These are phyloP conservation scores for Plasmodium sp. DNA, from an alignment of 169 alveolate species.

Conservation along the genomic window DNA sequence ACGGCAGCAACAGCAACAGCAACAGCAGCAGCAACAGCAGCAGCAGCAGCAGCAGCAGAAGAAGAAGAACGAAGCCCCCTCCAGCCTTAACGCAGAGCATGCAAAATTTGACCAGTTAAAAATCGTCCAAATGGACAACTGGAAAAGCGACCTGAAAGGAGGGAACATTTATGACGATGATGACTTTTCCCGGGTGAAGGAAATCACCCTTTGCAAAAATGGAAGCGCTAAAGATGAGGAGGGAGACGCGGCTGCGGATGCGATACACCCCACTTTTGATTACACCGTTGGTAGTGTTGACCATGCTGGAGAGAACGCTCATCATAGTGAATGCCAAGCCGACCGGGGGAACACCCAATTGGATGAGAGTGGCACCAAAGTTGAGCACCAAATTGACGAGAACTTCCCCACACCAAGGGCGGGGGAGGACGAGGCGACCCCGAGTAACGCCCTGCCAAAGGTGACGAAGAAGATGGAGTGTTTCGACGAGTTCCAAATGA, in stretches of 20 bases:
- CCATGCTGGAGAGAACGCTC: not conserved
- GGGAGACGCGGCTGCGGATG: not conserved
- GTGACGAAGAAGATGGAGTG: not conserved
- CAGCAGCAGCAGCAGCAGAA: too few relatives aligned
- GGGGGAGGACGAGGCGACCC: not conserved
- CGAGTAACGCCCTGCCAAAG: not conserved
- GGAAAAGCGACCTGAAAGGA: not conserved
- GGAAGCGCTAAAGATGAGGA: not conserved
- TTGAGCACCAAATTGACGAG: not conserved
- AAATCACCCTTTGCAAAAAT: not conserved
- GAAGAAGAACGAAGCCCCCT: not conserved
- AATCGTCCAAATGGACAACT: not conserved
- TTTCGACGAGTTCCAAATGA: conserved; percentile 46
- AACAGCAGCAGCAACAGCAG: too few relatives aligned
- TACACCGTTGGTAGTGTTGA: not conserved
- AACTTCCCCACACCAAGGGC: not conserved
- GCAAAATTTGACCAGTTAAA: not conserved
- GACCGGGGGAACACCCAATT: not conserved
- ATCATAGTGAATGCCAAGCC: not conserved
- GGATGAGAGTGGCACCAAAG: not conserved
- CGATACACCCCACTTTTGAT: not conserved
- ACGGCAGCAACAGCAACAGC: too few relatives aligned
- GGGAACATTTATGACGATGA: not conserved
- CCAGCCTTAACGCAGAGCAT: not conserved
- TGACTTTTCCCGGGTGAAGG: not conserved